phyloP scores from a whole-genome alignment of 768 basidiomycete genomes.

The Amanita phalloides region DNA sequence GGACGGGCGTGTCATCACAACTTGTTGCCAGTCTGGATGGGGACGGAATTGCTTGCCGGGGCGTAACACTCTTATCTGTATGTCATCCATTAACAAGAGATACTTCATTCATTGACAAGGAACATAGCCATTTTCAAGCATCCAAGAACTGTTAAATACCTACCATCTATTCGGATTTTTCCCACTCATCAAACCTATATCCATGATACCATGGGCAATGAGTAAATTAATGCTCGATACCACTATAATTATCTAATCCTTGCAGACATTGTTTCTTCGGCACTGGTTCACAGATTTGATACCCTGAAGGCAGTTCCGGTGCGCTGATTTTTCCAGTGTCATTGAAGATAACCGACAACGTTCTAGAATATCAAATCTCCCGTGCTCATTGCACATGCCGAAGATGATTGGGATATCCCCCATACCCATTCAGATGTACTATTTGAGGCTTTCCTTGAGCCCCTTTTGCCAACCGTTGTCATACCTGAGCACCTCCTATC shows the following conservation, averaged over 20 bases:
- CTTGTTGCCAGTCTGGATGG: conserved; percentile 37
- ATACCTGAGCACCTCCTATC: conserved; percentile 17
- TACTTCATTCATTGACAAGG: conserved; percentile 24
- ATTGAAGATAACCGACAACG: conserved; percentile 10
- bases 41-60: conserved; percentile 29
- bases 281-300: conserved; percentile 46
- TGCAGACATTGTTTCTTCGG: conserved; percentile 38
- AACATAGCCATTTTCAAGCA: conserved; percentile 46
- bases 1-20: conserved; percentile 65
- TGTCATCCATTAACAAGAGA: conserved; percentile 19
- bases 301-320: conserved; percentile 56
- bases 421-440: conserved; percentile 61
- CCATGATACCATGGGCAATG: conserved; percentile 48
- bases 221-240: conserved; percentile 33
- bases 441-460: conserved; percentile 63
- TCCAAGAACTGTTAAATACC: conserved; percentile 53
- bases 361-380: conserved; percentile 53
- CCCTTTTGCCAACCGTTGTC: conserved; percentile 39
- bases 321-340: conserved; percentile 11
- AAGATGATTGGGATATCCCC: conserved; percentile 74
- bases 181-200: conserved; percentile 66
- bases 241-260: conserved; percentile 9
- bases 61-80: conserved; percentile 39
- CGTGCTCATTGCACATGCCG: conserved; percentile 67
- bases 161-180: conserved; percentile 57